These are phyloP conservation scores for Glebionis coronaria DNA, from an alignment of 129 eudicot species.

Conservation along the genomic window DNA sequence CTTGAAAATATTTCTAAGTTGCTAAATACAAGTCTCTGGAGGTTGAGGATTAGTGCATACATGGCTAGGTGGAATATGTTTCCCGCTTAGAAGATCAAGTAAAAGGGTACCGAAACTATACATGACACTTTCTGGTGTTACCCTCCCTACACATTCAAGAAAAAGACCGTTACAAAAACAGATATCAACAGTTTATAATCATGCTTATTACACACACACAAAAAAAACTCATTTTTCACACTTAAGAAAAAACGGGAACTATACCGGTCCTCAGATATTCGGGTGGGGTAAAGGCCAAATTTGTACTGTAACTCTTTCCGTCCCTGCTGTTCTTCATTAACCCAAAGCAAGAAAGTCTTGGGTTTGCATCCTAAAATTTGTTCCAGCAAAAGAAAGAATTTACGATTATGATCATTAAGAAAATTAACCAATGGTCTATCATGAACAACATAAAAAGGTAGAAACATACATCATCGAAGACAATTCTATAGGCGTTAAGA, in stretches of 20 bases:
- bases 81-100: conserved; percentile 42
- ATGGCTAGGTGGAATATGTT: conserved; percentile 54
- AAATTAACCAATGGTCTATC: not conserved
- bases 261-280: conserved; percentile 81
- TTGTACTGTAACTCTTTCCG: conserved; percentile 84
- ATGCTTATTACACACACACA: not conserved
- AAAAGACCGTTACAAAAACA: not conserved
- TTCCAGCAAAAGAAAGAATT: not conserved
- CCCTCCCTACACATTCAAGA: conserved; percentile 32
- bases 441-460: not conserved
- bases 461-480: conserved; percentile 59
- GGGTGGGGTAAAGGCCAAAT: conserved; percentile 85
- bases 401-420: not conserved
- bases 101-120: conserved; percentile 43
- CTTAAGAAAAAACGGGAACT: not conserved
- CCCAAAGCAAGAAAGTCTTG: conserved; percentile 80
- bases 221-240: not conserved
- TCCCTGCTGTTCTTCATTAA: conserved; percentile 88
- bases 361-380: conserved; percentile 58
- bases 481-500: conserved; percentile 77
- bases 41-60: conserved; percentile 27
- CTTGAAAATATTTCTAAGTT: too few species aligned
- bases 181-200: conserved; percentile 17
- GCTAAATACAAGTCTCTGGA: not conserved
- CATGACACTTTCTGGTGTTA: conserved; percentile 39